phyloP scores from a whole-genome alignment of 805 yeast species.

The Candida berthetii region DNA sequence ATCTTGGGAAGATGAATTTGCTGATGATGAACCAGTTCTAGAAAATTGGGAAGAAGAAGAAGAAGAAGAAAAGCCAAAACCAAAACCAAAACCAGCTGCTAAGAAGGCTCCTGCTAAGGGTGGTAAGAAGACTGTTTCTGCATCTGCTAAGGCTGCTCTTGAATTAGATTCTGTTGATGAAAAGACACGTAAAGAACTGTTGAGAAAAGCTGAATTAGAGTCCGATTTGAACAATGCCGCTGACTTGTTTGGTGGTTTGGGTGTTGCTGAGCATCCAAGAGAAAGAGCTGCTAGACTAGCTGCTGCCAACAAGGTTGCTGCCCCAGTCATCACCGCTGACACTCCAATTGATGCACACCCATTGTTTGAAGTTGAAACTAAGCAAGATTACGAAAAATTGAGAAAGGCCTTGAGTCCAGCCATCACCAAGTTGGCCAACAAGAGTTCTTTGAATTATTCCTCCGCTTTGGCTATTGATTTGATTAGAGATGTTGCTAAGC shows the following conservation, averaged over 20 bases:
- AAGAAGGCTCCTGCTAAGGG: slow-evolving; percentile 15
- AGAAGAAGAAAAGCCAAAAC: slow-evolving; percentile 40
- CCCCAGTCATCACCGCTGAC: slow-evolving; percentile 36
- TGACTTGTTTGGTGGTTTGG: slow-evolving; percentile 74
- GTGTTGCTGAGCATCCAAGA: slow-evolving; percentile 44
- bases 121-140: slow-evolving; percentile 20
- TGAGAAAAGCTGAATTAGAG: slow-evolving; percentile 73
- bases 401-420: slow-evolving; percentile 65
- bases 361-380: slow-evolving; percentile 76
- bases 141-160: slow-evolving; percentile 31
- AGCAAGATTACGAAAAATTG: slow-evolving; percentile 72
- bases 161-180: slow-evolving; percentile 70
- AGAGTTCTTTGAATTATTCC: slow-evolving; percentile 61
- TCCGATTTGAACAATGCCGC: slow-evolving; percentile 92
- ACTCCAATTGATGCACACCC: slow-evolving; percentile 73
- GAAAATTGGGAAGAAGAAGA: slow-evolving; percentile 93
- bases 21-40: slow-evolving; percentile 68
- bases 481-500: slow-evolving; percentile 77
- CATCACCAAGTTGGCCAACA: slow-evolving; percentile 52
- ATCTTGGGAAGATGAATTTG: slow-evolving; percentile 78
- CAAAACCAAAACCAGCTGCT: slow-evolving; percentile 17
- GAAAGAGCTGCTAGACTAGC: slow-evolving; percentile 29
- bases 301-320: slow-evolving; percentile 25
- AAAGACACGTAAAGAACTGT: slow-evolving; percentile 64
- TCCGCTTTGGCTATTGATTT: slow-evolving; percentile 78